A percentile compares a stretch with the other conserved stretches of the same genome.
Conservation (phyloP, 208 protist genomes). For the Vickermania ingenoplastis region DNA sequence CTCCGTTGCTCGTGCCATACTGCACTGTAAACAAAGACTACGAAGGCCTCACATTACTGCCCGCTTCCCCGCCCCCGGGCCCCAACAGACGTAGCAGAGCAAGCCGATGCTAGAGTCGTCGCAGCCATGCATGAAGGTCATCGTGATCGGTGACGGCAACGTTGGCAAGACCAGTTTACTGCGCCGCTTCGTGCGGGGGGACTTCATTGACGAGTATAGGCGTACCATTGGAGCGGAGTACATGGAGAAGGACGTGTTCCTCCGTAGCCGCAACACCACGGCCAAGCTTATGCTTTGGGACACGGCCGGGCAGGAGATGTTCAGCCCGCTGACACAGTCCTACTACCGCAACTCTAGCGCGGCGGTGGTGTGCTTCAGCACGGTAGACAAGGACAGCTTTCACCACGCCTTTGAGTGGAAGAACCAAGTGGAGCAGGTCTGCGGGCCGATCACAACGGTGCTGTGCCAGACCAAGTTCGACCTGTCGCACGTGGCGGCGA, state of each 20-base stretch:
- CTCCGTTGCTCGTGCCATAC: no score
- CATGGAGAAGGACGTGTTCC: conserved; percentile 86
- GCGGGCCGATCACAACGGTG: conserved; percentile 79
- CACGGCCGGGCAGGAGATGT: conserved; percentile 91
- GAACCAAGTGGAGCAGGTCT: conserved; percentile 73
- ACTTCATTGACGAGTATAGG: conserved; percentile 90
- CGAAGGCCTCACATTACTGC: no score
- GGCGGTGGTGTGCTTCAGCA: conserved; percentile 86
- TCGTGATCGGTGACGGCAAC: conserved; percentile 91
- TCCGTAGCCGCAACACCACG: conserved; percentile 37
- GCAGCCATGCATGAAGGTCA: conserved; percentile 88
- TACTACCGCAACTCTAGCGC: conserved; percentile 89
- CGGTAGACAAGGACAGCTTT: conserved; percentile 85
- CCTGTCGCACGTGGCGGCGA: conserved; percentile 69
- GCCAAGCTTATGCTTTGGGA: conserved; percentile 93
- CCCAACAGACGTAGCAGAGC: no score
- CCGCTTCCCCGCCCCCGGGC: no score
- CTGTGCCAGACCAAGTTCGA: conserved; percentile 94
- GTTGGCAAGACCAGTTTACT: conserved; percentile 94
- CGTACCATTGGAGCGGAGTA: conserved; percentile 81
- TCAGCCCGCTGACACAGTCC: conserved; percentile 84
- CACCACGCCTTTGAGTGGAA: conserved; percentile 80
- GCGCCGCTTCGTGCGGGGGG: conserved; percentile 81
- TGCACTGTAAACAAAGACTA: no score
- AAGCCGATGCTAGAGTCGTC: not conserved